Percentiles rank a stretch among this genome's conserved stretches.
Conservation (phyloP, 352 stramenopile species). For the Thraustochytrium sp. region DNA sequence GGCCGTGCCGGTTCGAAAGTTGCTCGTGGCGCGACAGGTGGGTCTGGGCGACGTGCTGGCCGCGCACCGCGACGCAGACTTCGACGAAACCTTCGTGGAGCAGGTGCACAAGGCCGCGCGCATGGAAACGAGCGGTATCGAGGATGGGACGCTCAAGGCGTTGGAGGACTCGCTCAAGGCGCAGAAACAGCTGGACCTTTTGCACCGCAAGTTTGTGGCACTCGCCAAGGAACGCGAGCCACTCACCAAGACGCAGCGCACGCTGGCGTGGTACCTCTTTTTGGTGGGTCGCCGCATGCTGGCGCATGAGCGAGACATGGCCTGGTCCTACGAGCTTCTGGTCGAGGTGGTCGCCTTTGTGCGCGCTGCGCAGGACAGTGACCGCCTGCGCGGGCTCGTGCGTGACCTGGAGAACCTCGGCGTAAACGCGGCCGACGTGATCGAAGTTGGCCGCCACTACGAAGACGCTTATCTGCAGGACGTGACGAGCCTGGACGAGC, state of each 20-base stretch:
- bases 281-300: not conserved
- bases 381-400: not conserved
- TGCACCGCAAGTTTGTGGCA: not conserved
- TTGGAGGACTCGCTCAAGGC: constrained; percentile 5
- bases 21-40: not conserved
- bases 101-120: not conserved
- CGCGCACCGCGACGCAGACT: not conserved
- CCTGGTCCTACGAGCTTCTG: not conserved
- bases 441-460: not conserved
- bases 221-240: not conserved
- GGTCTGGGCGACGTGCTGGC: not conserved
- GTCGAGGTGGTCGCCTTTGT: not conserved
- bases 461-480: not conserved
- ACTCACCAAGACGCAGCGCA: not conserved
- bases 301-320: not conserved
- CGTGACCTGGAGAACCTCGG: not conserved
- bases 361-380: not conserved
- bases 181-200: not conserved
- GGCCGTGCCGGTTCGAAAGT: not conserved
- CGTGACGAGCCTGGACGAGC: not conserved
- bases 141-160: not conserved
- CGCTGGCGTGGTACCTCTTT: constrained; percentile 4
- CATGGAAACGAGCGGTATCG: not conserved
- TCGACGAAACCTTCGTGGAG: not conserved
- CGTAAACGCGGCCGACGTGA: not conserved